A percentile compares a stretch with the other conserved stretches of the same genome.
Conservation (phyloP, 768 basidiomycete species). For the Russula sp. region DNA sequence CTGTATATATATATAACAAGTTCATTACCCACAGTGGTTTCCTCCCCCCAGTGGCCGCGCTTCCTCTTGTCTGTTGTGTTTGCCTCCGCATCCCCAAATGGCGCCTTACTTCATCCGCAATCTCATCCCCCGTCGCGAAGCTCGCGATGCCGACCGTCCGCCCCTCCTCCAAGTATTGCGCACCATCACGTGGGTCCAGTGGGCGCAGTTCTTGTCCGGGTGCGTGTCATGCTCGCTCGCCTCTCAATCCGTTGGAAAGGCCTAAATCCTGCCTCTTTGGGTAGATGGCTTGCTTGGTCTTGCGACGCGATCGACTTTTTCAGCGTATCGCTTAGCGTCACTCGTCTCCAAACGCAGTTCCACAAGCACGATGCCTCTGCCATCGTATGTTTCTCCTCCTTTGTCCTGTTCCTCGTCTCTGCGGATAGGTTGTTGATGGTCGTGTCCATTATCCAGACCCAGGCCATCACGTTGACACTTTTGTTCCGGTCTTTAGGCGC, state of each 20-base stretch:
- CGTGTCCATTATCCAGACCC: conserved; percentile 38
- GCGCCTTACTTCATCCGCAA: conserved; percentile 21
- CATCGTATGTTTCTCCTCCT: conserved; percentile 34
- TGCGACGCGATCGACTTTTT: conserved; percentile 87
- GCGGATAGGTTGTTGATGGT: neutral
- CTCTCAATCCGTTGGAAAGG: neutral
- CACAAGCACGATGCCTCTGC: conserved; percentile 29
- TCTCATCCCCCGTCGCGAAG: conserved; percentile 16
- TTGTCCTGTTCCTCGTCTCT: neutral
- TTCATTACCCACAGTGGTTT: neutral
- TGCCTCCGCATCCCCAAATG: conserved; percentile 3
- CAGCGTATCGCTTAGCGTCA: conserved; percentile 59
- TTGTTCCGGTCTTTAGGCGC: conserved; percentile 80
- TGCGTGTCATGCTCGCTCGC: conserved; percentile 19
- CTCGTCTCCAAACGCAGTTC: conserved; percentile 44
- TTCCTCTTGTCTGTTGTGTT: neutral
- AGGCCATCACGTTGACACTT: conserved; percentile 85
- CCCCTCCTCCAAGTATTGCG: conserved; percentile 37
- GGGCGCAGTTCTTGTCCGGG: conserved; percentile 51
- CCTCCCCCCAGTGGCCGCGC: neutral
- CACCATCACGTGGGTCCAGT: conserved; percentile 41
- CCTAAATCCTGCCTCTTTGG: neutral
- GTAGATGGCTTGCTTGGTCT: conserved; percentile 79
- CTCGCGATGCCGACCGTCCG: conserved; percentile 10
- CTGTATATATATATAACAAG: neutral